Evolutionary conservation across 2,329 filamentous ascomycete species (phyloP).

Genomic region (Talaromyces sp.): DNA sequence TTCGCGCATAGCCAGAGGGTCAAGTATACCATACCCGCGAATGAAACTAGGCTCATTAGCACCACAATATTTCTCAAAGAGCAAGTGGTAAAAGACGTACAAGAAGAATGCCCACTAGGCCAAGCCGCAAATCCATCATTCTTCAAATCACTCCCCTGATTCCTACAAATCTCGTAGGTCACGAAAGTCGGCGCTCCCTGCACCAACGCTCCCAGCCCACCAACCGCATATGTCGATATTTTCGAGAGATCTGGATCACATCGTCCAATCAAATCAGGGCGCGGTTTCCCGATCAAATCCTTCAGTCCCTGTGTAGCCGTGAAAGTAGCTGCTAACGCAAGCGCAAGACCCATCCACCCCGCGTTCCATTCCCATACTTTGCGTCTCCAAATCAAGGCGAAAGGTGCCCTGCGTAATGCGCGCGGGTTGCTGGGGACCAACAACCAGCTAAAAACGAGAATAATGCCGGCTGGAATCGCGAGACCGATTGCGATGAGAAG

Average conservation of each 20-base stretch:
- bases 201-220: constrained; percentile 56
- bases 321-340: constrained; percentile 70
- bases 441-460: constrained; percentile 65
- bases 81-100: constrained; percentile 37
- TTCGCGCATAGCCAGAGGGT: constrained; percentile 76
- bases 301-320: constrained; percentile 86
- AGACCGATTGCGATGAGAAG: constrained; percentile 65
- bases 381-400: constrained; percentile 67
- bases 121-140: constrained; percentile 85
- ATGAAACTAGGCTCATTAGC: constrained; percentile 54
- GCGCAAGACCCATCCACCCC: constrained; percentile 76
- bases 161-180: constrained; percentile 71
- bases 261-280: constrained; percentile 64
- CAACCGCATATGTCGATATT: constrained; percentile 60
- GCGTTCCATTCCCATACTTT: constrained; percentile 91
- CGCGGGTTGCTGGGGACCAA: constrained; percentile 68
- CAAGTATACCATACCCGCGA: constrained; percentile 79
- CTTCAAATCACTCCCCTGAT: constrained; percentile 57
- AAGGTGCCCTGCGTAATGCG: constrained; percentile 62
- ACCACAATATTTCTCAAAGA: not conserved
- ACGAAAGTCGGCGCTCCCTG: constrained; percentile 66
- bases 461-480: constrained; percentile 64
- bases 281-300: constrained; percentile 64
- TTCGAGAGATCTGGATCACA: constrained; percentile 73
- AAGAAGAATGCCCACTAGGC: constrained; percentile 73